Percentiles rank a stretch among this genome's conserved stretches.
phyloP scores from a whole-genome alignment of 257 asterid genomes.

The Nicotiana noctiflora region DNA sequence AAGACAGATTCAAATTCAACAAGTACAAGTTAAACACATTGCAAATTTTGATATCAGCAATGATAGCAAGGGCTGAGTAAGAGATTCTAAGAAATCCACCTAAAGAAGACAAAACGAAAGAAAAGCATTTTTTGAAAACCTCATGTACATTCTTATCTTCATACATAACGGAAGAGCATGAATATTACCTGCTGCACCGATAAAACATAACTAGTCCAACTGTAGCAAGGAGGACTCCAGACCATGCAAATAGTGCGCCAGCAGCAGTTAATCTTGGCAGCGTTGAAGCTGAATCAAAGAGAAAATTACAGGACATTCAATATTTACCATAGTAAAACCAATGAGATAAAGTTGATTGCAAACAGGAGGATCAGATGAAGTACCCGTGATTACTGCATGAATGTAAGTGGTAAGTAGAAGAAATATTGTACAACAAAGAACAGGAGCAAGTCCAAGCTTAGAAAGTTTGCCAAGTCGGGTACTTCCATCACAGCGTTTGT shows the following conservation, averaged over 20 bases:
- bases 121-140: neutral
- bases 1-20: constrained; percentile 11
- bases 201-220: constrained; percentile 68
- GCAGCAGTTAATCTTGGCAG: constrained; percentile 87
- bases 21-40: neutral
- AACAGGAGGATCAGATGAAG: constrained; percentile 11
- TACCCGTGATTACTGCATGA: constrained; percentile 78
- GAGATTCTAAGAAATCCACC: neutral
- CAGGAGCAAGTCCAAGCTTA: constrained; percentile 92
- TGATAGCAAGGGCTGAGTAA: neutral
- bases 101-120: neutral
- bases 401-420: constrained; percentile 60
- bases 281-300: constrained; percentile 56
- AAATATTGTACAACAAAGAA: constrained; percentile 73
- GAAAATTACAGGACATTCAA: constrained; percentile 6
- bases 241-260: constrained; percentile 82
- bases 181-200: constrained; percentile 85
- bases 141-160: neutral
- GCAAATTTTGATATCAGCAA: neutral
- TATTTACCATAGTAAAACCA: neutral
- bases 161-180: neutral
- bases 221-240: constrained; percentile 76
- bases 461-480: constrained; percentile 66
- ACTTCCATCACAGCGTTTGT: constrained; percentile 69
- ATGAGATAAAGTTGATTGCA: neutral